Base-by-base conservation (phyloP, 1,284 basidiomycete genomes). In the Hemileia vastatrix region DNA sequence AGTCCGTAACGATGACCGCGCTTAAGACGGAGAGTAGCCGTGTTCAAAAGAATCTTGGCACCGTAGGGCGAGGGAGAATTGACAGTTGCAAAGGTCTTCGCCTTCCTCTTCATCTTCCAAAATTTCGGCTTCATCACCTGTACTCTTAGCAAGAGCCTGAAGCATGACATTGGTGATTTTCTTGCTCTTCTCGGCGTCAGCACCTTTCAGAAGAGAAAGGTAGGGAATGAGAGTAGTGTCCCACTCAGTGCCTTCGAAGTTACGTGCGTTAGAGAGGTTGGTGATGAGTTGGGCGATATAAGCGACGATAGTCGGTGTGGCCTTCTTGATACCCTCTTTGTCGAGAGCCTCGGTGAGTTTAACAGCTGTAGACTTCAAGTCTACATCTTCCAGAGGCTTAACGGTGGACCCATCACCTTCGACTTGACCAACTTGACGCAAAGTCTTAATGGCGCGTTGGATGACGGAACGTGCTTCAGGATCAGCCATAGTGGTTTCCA, bases 271-370 rank as follows among this genome's bases (percentile, higher is more conserved):
- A 67, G 73, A 64, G 33, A 75, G 67, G 70, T 74, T 74, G 67
- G 73, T 69, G 27, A 70, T 66, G 48, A 75, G 71, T 63, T 66
- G 60, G 49, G 71, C 69, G n/a, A 74, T 66, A 71, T 74, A 74
- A 48, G 64, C 44, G 51, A n/a, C n/a, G n/a, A n/a, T n/a, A n/a
- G n/a, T n/a, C 55, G 67, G 66, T 47, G 69, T 68, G 61, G 63
- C 79, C 81, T 91, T 64, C 40, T 45, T 48, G 56, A 75, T 65
- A 54, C 64, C 60, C 60, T 71, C 60, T 40, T 67, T 67, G 40
- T 68, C 65, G 54, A 75, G 64, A 21, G 66, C 65, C 67, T 70
- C 68, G 65, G 65, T 67, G 66, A 74, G 67, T 49, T 69, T 65
- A 57, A 67, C 57, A 52, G 64, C 57, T 47, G 72, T 68, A 53